Evolutionary conservation across 768 basidiomycete genomes (phyloP), one percentile per base, ranked within the genome.

Genomic region (Daedalea quercina): DNA sequence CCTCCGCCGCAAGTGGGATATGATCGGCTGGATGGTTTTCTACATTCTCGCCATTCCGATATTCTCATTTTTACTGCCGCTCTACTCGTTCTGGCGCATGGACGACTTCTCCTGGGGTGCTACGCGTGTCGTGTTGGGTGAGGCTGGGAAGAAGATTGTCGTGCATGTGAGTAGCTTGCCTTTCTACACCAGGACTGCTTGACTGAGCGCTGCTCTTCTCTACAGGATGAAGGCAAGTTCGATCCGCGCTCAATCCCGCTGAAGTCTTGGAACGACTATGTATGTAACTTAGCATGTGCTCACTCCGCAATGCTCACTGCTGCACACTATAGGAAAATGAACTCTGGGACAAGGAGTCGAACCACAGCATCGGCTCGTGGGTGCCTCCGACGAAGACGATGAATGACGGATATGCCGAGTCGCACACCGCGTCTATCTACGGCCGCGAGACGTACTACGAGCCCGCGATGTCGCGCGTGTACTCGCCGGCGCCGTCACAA

Each of bases 71-170:
- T 78, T 90, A 73, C 80, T 97, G 24, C 94, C 93, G 3, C 73
- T 96, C 12, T 94, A 93, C 67, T 94, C 92, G 4, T 95, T 97
- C 85, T 98, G 94, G 94, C 78, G 75, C 59, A 96, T 97, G 94
- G 94, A 95, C 67, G 93, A 95, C 69, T 96, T 95, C 80, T 91
- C 88, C 0, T 94, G 93, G 92, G 94, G 93, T 79, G 77, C 79
- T 23, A 95, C 94, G 1, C 89, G 91, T 81, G 66, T 94, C 54
- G 94, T 99, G 12, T 70, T 96, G 56, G 94, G 94, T 57, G 95
- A 98, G 70, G 79, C 85, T 26, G 48, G 95, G 17, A 96, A 96
- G 80, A 96, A 95, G 71, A 74, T 97, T 55, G 82, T 98, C 60
- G 84, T 97, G 41, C 94, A 98, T 67, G 92, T 94, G 66, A 52